Evolutionary conservation across 2,329 filamentous ascomycete genomes (phyloP), one percentile per base, ranked within the genome.

Genomic region (Pseudogymnoascus sp.): DNA sequence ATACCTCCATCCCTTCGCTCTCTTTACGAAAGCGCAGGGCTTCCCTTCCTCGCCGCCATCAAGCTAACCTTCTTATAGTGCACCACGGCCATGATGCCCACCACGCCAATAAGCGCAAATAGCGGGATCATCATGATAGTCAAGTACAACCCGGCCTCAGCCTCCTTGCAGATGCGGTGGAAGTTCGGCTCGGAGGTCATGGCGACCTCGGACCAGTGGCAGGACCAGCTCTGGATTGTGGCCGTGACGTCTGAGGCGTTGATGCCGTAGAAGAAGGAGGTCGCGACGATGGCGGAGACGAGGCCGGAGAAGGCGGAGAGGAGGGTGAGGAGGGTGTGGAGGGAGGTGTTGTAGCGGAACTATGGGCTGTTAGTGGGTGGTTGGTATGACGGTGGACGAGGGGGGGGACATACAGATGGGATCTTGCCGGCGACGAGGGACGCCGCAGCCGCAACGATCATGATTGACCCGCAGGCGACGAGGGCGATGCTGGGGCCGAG

Each of bases 211-310:
- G 74, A 72, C 84, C 84, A 87, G 65, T 82, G 82, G 72, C 84
- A 87, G 41, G 78, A 81, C 84, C 84, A 87, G 72, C 81, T 84
- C 69, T 85, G 77, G 10, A 87, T 72, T 6, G 82, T 83, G 69
- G 84, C 82, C 63, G 75, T 74, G 7, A 75, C 76, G 12, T 72
- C 73, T 3, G 83, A 85, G 16, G 77, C 72, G 66, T 85, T 82
- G 71, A 83, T 76, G 62, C 76, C 76, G 69, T 85, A 87, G 71
- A 83, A 85, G 72, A 86, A 78, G 60, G 78, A 74, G 69, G 84
- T 80, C 65, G 80, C 78, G 62, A 85, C 74, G 59, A 85, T 70
- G 39, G 81, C 78, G 11, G 76, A 78, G 55, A 75, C 71, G 60
- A 81, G 75, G 64, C 75, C 75, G 64, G 78, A 65, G 37, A 77